A percentile compares a stretch with the other conserved stretches of the same genome.
Evolutionary conservation across 768 basidiomycete species (phyloP).

Genomic region (Dioszegia aurantiaca): DNA sequence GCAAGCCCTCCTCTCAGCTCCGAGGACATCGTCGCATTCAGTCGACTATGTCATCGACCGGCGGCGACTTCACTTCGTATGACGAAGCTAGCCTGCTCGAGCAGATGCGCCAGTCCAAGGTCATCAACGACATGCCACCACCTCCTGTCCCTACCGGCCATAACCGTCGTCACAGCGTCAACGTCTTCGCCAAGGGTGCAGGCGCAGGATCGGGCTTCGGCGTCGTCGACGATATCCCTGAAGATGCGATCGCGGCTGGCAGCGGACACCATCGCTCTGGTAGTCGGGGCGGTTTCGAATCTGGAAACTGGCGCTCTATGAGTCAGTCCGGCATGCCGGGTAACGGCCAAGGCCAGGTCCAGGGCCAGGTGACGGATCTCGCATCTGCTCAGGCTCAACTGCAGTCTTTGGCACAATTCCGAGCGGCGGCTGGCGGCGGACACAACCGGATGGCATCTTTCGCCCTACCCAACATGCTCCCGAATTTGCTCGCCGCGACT

Average conservation of each 20-base stretch:
- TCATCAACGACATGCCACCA: conserved; percentile 39
- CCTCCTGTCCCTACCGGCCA: conserved; percentile 44
- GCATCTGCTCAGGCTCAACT: conserved; percentile 96
- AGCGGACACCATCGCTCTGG: conserved; percentile 44
- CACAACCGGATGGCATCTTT: conserved; percentile 97
- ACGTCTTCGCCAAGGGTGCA: conserved; percentile 45
- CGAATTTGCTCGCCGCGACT: conserved; percentile 94
- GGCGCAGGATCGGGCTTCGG: conserved; percentile 69
- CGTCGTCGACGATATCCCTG: conserved; percentile 55
- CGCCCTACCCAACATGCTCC: conserved; percentile 96
- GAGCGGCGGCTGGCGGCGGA: conserved; percentile 75
- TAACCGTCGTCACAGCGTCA: conserved; percentile 47
- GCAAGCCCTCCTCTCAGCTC: conserved; percentile 26
- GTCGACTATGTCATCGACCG: conserved; percentile 32
- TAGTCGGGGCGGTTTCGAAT: conserved; percentile 44
- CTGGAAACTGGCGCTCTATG: conserved; percentile 80
- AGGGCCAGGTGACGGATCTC: conserved; percentile 62
- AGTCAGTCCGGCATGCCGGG: conserved; percentile 50
- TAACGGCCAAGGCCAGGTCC: conserved; percentile 15
- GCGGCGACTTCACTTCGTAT: conserved; percentile 8
- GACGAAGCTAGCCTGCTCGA: conserved; percentile 24
- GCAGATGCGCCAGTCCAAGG: conserved; percentile 13
- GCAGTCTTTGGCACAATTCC: conserved; percentile 92
- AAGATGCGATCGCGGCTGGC: conserved; percentile 34
- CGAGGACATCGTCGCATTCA: conserved; percentile 42